Evolutionary conservation across 768 basidiomycete species (phyloP), one percentile per base, ranked within the genome.

Genomic region (Tremella yokohamensis): DNA sequence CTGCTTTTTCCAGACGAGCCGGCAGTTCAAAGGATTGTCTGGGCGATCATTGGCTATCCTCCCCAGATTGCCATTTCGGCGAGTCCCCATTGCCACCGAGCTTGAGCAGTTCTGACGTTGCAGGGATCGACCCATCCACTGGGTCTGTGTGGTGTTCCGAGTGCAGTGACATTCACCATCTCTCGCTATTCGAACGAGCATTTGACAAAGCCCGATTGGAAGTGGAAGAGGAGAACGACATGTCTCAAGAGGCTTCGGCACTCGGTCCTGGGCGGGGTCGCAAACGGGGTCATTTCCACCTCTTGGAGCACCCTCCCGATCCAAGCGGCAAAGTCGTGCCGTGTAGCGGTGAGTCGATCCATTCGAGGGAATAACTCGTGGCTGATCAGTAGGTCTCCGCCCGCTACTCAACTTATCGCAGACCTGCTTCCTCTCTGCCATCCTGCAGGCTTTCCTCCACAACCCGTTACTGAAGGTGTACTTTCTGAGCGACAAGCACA

Each of bases 371-470:
- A 16, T 13, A 6, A 39, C 38, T 34, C 45, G 52, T 42, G 26
- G 49, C 58, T 45, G 22, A 45, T 49, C 24, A 40, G 24, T 54
- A 89, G 89, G 85, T 52, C 84, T 88, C n/a, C 81, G 88, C 57
- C 90, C 91, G 0, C 80, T 94, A 2, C 78, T 90, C 42, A 93
- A 94, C 75, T 83, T 94, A 0, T 90, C 90, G 1, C 87, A 91
- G 74, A 97, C 92, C 0, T 98, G 94, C 71, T 97, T 91, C 78
- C 82, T 98, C 66, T 94, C 90, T 63, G 90, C 87, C 52, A 85
- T 96, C 19, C 81, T 98, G 11, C 94, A 98, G 75, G 84, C 84
- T 12, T 86, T 98, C 67, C 80, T 89, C 8, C 87, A 90, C 76
- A 98, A 96, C 66, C 93, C 94, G 0, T 80, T 94, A 3, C 79